Base-by-base conservation (phyloP, 495 filamentous ascomycete species). In the Aspergillus avenaceus region DNA sequence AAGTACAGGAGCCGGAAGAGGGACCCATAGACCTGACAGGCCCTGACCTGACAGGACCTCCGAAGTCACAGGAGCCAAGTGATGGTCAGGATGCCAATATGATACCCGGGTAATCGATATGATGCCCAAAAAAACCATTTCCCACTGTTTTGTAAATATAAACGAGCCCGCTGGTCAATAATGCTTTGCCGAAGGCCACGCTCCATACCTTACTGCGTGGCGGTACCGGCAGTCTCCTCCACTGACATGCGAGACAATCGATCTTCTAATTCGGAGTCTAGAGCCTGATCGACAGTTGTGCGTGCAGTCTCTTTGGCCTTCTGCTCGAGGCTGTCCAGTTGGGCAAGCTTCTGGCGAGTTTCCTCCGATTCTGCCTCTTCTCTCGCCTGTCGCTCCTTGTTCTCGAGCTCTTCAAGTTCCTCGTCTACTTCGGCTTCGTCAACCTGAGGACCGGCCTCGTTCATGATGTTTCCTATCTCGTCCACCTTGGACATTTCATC, bases 391-490 rank as follows among this genome's bases (percentile, higher is more conserved):
- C 69, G 74, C 67, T 90, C 83, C 54, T 81, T 81, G 29, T 63
- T 74, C 68, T 95, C 82, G 71, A 98, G 60, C 8, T 76, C 83
- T 56, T 87, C 84, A 23, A 97, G 75, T 73, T 96, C 93, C 34
- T 91, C 89, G 49, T 96, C 91, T 45, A 97, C 82, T 65, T 93
- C 91, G 14, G 59, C 72, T 63, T 96, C 93, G 61, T 96, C 91
- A 45, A 91, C 75, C 13, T 74, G 75, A 9, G 68, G 76, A 21
- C 58, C 71, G 12, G 64, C 69, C 58, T 91, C 87, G 21, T 82
- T 81, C 50, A 96, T 81, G 37, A 89, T 83, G 53, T 73, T 78
- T 42, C 84, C 83, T 21, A 97, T 79, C 69, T 96, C 95, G 58
- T 95, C 90, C 27, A 86, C 86, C 59, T 81, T 83, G 32, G 68